Percentiles rank a stretch among this genome's conserved stretches.
These are phyloP conservation scores for Lathyrus oleraceus DNA, from an alignment of 306 rosid genomes.

Conservation along the genomic window DNA sequence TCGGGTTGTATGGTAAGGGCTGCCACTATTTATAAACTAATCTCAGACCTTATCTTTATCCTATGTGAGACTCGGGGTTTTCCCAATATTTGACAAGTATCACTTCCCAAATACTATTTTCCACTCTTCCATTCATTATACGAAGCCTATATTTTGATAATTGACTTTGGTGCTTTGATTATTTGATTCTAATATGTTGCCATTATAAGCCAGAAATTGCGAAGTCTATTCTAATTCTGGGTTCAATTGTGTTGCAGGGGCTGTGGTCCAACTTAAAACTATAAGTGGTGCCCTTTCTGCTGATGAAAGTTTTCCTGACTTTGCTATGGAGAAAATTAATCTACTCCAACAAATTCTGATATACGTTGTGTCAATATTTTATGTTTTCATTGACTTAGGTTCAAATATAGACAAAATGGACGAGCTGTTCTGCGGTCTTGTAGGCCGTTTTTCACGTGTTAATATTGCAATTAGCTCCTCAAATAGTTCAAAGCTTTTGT, in stretches of 20 bases:
- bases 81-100: constrained; percentile 20
- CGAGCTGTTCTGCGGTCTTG: constrained; percentile 54
- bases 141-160: constrained; percentile 9
- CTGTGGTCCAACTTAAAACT: constrained; percentile 91
- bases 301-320: constrained; percentile 67
- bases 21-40: too few species aligned
- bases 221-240: constrained; percentile 35
- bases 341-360: constrained; percentile 77
- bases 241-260: constrained; percentile 65
- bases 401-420: constrained; percentile 54
- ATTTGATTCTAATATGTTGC: not conserved
- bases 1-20: too few species aligned
- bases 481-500: constrained; percentile 56
- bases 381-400: constrained; percentile 72
- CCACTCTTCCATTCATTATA: constrained; percentile 17
- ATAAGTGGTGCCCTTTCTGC: constrained; percentile 65
- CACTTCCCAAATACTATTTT: constrained; percentile 17
- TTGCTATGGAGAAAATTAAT: constrained; percentile 58
- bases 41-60: too few species aligned
- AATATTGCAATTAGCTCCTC: constrained; percentile 54
- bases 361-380: constrained; percentile 71
- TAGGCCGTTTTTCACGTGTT: constrained; percentile 43
- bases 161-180: constrained; percentile 21
- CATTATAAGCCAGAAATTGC: not conserved
- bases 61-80: too few species aligned